A percentile compares a stretch with the other conserved stretches of the same genome.
These are phyloP conservation scores for Phoenix dactylifera DNA, from an alignment of 176 grass and related monocot species.

Conservation along the genomic window DNA sequence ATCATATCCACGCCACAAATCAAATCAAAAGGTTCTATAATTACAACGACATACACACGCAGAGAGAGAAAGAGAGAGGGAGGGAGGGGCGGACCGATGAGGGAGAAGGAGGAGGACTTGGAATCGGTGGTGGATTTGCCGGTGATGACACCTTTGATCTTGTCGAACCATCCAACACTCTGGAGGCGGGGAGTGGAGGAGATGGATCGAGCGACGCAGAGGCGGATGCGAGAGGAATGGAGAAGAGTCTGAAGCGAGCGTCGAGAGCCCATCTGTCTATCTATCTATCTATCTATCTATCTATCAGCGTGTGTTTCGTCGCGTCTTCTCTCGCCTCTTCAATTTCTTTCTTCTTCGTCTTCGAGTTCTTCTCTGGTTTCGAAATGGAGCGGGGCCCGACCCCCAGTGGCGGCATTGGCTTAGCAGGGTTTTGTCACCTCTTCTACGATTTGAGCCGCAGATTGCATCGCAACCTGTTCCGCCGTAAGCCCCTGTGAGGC, in stretches of 20 bases:
- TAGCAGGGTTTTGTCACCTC: too few species aligned
- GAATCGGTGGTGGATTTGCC: conserved; percentile 29
- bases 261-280: conserved; percentile 19
- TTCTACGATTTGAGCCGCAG: too few species aligned
- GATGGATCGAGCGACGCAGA: conserved; percentile 39
- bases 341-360: too few species aligned
- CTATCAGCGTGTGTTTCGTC: too few species aligned
- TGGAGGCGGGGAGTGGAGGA: conserved; percentile 55
- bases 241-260: conserved; percentile 24
- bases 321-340: too few species aligned
- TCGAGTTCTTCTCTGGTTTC: too few species aligned
- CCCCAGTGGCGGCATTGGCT: too few species aligned
- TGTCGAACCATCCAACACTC: conserved; percentile 79
- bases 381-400: too few species aligned
- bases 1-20: not conserved
- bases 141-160: conserved; percentile 85
- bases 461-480: too few species aligned
- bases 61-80: not conserved
- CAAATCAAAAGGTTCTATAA: not conserved
- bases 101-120: conserved; percentile 42
- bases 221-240: conserved; percentile 14
- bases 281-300: not conserved
- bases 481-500: too few species aligned
- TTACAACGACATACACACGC: not conserved
- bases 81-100: conserved; percentile 28